Conservation (phyloP, 495 filamentous ascomycete species). For the Aspergillus mulundensis region DNA sequence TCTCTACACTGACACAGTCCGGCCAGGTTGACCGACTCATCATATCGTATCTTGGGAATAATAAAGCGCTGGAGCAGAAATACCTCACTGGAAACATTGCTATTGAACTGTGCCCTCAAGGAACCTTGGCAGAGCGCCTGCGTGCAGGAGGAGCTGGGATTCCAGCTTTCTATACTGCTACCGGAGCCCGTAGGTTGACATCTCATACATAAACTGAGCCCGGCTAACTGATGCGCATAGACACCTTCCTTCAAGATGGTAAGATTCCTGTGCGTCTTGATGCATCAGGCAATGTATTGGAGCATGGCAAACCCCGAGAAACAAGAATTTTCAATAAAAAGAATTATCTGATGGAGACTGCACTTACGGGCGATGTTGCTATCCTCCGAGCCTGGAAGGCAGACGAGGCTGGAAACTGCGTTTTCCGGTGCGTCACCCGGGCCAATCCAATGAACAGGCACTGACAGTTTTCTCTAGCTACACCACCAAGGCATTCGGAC, state of each 20-base stretch:
- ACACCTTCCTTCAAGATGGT: constrained; percentile 77
- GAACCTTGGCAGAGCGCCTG: constrained; percentile 82
- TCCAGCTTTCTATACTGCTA: constrained; percentile 88
- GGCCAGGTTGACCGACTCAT: constrained; percentile 83
- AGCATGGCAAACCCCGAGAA: constrained; percentile 71
- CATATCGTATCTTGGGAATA: constrained; percentile 82
- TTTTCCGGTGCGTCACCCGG: constrained; percentile 64
- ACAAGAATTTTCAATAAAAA: constrained; percentile 82
- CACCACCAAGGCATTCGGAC: constrained; percentile 64
- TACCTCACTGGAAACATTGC: constrained; percentile 80
- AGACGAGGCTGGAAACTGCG: constrained; percentile 83
- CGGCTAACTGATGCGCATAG: constrained; percentile 10
- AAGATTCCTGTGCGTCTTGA: constrained; percentile 77
- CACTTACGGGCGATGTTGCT: constrained; percentile 80
- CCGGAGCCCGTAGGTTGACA: constrained; percentile 58
- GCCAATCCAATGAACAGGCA: not conserved
- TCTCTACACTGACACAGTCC: constrained; percentile 72
- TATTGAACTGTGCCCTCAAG: constrained; percentile 85
- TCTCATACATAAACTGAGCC: not conserved
- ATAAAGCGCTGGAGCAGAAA: constrained; percentile 80
- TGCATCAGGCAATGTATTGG: constrained; percentile 64
- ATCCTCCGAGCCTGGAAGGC: constrained; percentile 86
- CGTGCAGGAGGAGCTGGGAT: constrained; percentile 81
- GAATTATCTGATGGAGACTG: constrained; percentile 79
- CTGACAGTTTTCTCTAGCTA: constrained; percentile 28